Conservation (phyloP, 2,329 filamentous ascomycete species). For the Geosmithia morbida region DNA sequence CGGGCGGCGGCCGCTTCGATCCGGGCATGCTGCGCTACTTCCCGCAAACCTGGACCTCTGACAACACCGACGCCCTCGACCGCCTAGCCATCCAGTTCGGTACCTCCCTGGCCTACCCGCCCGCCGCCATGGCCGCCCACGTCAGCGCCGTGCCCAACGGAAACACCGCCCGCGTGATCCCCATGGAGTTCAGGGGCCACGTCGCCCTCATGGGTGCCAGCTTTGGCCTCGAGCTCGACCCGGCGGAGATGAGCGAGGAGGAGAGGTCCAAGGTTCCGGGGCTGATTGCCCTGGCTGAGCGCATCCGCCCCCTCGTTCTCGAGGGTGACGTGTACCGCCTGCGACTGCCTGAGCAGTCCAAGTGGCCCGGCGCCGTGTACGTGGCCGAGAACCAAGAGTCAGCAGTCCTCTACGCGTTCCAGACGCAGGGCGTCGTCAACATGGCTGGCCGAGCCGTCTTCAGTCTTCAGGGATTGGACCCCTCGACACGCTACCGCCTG, state of each 20-base stretch:
- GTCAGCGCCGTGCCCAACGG: slow-evolving; percentile 46
- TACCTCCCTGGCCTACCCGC: slow-evolving; percentile 47
- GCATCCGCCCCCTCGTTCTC: slow-evolving; percentile 44
- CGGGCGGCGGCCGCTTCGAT: slow-evolving; percentile 50
- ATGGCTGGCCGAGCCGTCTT: slow-evolving; percentile 37
- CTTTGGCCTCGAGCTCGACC: slow-evolving; percentile 51
- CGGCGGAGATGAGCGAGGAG: slow-evolving; percentile 29
- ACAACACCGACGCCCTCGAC: slow-evolving; percentile 48
- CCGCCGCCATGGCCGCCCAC: slow-evolving; percentile 51
- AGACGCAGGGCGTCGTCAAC: slow-evolving; percentile 30
- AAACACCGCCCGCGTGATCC: slow-evolving; percentile 36
- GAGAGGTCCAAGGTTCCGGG: slow-evolving; percentile 38
- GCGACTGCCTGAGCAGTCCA: slow-evolving; percentile 39
- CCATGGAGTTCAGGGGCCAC: slow-evolving; percentile 46
- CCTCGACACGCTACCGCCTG: slow-evolving; percentile 35
- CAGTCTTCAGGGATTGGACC: slow-evolving; percentile 41
- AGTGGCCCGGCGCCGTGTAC: slow-evolving; percentile 49
- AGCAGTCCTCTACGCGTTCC: slow-evolving; percentile 46
- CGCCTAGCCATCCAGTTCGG: slow-evolving; percentile 49
- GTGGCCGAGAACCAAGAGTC: slow-evolving; percentile 32
- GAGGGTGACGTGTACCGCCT: slow-evolving; percentile 45
- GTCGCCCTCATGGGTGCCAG: slow-evolving; percentile 57
- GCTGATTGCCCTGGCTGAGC: slow-evolving; percentile 37
- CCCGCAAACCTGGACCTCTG: slow-evolving; percentile 51
- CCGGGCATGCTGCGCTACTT: slow-evolving; percentile 49